Percentiles rank a stretch among this genome's conserved stretches.
phyloP scores from a whole-genome alignment of 2,329 filamentous ascomycete species.

The Aureobasidium sp. region DNA sequence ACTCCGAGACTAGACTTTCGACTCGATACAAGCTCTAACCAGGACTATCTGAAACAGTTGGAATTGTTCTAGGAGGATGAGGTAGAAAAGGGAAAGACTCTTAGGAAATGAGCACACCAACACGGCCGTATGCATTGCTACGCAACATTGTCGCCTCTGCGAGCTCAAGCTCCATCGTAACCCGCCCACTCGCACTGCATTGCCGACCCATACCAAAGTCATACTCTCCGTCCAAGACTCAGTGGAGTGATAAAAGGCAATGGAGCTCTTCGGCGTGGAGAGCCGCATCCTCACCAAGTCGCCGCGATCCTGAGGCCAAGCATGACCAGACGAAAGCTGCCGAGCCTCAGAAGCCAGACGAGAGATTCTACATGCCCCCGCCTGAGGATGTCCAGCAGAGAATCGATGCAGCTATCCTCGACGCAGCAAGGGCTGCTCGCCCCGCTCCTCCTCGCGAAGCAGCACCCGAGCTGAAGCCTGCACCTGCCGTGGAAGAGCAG shows the following conservation, averaged over 20 bases:
- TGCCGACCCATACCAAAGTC: not conserved
- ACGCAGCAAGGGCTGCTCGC: not conserved
- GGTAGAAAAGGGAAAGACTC: constrained; percentile 10
- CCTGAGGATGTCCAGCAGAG: not conserved
- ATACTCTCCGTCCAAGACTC: not conserved
- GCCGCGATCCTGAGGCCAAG: not conserved
- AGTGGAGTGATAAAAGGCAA: not conserved
- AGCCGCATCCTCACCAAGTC: not conserved
- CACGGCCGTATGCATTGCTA: constrained; percentile 5
- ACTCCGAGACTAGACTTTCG: not conserved
- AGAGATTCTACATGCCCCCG: constrained; percentile 9
- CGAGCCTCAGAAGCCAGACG: not conserved
- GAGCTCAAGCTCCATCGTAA: not conserved
- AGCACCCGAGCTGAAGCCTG: not conserved
- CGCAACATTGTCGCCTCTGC: not conserved
- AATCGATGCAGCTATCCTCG: not conserved
- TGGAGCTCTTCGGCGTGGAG: not conserved
- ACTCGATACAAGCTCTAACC: not conserved
- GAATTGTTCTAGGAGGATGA: not conserved
- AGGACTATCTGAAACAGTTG: not conserved
- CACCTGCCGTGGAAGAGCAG: not conserved
- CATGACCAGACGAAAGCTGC: not conserved
- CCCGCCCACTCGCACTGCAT: not conserved
- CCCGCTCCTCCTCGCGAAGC: not conserved
- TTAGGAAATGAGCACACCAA: constrained; percentile 8